phyloP scores from a whole-genome alignment of 805 yeast species.

The Lachancea sp. region DNA sequence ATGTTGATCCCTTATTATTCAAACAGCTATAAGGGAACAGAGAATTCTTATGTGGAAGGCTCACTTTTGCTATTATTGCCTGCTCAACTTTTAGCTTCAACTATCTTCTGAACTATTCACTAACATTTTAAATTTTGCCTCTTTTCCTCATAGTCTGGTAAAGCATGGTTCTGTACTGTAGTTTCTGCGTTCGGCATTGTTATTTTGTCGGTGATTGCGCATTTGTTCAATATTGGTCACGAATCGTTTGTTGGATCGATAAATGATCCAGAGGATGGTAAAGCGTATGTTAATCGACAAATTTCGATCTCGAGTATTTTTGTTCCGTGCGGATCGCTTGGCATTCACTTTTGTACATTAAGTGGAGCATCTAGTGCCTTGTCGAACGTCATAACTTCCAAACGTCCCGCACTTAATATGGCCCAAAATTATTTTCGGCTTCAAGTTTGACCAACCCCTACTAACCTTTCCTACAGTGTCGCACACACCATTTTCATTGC shows the following conservation, averaged over 20 bases:
- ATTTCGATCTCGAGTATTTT: too few species aligned
- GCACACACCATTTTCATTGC: slow-evolving; percentile 89
- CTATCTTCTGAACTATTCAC: background rate
- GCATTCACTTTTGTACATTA: too few species aligned
- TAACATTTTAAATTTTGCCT: background rate
- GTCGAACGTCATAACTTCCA: too few species aligned
- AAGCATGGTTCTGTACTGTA: slow-evolving; percentile 94
- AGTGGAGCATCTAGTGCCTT: too few species aligned
- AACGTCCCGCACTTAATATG: too few species aligned
- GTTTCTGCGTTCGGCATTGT: slow-evolving; percentile 88
- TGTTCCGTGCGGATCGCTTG: too few species aligned
- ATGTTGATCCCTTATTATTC: slow-evolving; percentile 21
- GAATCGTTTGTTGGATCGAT: slow-evolving; percentile 92
- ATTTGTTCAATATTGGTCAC: slow-evolving; percentile 69
- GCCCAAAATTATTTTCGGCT: too few species aligned
- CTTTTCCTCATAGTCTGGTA: slow-evolving; percentile 45
- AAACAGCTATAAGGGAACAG: background rate
- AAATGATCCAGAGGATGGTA: slow-evolving; percentile 87
- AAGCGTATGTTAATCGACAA: slow-evolving; percentile 50
- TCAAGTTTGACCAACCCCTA: background rate
- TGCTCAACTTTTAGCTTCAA: background rate
- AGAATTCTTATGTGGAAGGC: too few species aligned
- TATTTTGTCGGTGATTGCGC: slow-evolving; percentile 78
- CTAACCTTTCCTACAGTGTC: slow-evolving; percentile 40
- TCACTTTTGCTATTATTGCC: too few species aligned